Evolutionary conservation across 306 rosid genomes (phyloP), one percentile per base, ranked within the genome.

Genomic region (Lagenaria siceraria): DNA sequence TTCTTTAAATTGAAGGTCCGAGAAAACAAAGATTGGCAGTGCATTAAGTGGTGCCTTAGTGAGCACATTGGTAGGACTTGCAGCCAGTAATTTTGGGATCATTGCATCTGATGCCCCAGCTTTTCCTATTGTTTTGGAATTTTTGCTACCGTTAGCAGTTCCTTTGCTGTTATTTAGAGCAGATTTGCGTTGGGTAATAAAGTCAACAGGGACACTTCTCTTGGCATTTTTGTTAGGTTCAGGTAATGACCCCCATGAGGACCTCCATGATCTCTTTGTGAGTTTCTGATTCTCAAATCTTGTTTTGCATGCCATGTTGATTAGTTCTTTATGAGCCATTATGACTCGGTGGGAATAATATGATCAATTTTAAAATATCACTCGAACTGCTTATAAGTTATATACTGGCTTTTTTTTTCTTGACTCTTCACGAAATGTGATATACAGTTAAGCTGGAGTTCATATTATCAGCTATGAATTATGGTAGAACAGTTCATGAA

Each of bases 201-300:
- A 86, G 77, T 89, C 97, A 12, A 86, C 92, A 0, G 94, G 97
- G 56, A 58, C 83, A 7, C 97, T 91, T 81, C 90, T 91, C 78
- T 82, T 89, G 59, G 89, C 95, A 48, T 91, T 91, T 90, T 83
- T 91, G 85, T 74, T 91, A 10, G 97, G 97, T 78, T 80, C 97
- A 81, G 92, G 97, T 91, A 81, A 43, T 64, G 25, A 49, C 15
- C 38, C 40, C 21, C 11, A 24, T 9, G 14, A 38, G 11, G 54
- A 14, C 19, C 51, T 56, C 51, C 27, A 15, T 4, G 25, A 36
- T 69, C 33, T 36, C 46, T 63, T 63, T 63, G 22, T 10, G 63
- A 58, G 53, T 64, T 35, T 29, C 29, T 77, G 81, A 69, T 74
- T 61, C 21, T 61, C 42, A 61, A 61, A 61, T 61, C 36, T 61